Evolutionary conservation across 352 stramenopile species (phyloP), one percentile per base, ranked within the genome.

Genomic region (Phytopythium helicoides): DNA sequence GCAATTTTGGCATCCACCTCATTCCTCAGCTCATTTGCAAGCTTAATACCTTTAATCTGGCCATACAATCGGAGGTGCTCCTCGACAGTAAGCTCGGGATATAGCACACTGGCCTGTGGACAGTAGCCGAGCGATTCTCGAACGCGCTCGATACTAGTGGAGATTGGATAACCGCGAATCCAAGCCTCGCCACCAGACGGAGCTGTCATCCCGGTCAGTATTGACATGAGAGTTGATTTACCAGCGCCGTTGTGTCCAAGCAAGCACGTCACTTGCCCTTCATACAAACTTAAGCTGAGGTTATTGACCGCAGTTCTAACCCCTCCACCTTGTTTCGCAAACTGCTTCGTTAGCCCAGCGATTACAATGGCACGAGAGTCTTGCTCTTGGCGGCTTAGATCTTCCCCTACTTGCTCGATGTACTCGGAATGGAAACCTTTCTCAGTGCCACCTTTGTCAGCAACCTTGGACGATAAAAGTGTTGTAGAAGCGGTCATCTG

Each of bases 71-170:
- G 44, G 18, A 99, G 67, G 55, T 99, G 96, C 64, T 99, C 97
- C 19, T 89, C 63, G 19, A 99, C 96, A 0, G 96, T 99, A 22
- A 99, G 74, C 40, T 96, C 68, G 3, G 87, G 85, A 59, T 98
- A 99, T 0, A 99, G 58, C 28, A 98, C 96, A 64, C 98, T 96
- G 67, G 99, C 92, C 52, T 99, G 97, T n/a, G 97, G 86, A 61
- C 97, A 99, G 51, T 99, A 92, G 8, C 96, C 96, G 23, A 99
- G 78, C 35, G 57, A 87, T 41, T 46, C 93, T 2, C 96, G 90
- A 23, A 99, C 91, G 18, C 61, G 35, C 14, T 66, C 45, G 77
- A 99, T 92, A 56, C 97, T 71, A 7, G 67, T 63, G 2, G 61
- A 44, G 31, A 92, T 62, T 2, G 77, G 87, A 42, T 73, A 42